Evolutionary conservation across 352 stramenopile genomes (phyloP).

Genomic region (Pythium periplocum): DNA sequence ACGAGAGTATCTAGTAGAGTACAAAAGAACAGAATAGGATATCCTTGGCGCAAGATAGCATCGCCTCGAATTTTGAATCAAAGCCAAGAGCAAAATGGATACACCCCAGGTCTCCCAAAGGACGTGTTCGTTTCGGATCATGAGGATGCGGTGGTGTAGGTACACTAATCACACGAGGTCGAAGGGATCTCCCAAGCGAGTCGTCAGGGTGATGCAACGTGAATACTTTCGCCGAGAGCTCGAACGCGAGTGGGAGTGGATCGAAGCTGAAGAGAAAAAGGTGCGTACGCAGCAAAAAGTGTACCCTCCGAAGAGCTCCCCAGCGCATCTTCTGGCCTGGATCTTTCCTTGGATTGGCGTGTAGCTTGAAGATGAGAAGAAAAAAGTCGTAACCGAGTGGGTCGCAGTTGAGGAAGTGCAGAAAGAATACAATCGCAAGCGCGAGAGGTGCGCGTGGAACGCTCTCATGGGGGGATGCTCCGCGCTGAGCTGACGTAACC

Average conservation of each 20-base stretch:
- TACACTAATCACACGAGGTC: too few relatives aligned
- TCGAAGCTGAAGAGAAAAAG: conserved; percentile 60
- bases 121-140: too few relatives aligned
- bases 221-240: conserved; percentile 49
- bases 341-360: too few relatives aligned
- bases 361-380: conserved; percentile 68
- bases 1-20: conserved; percentile 4
- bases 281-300: conserved; percentile 10
- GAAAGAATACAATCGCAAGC: conserved; percentile 55
- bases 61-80: background rate
- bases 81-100: conserved; percentile 2
- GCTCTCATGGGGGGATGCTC: too few relatives aligned
- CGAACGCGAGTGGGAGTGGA: conserved; percentile 54
- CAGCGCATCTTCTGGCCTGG: too few relatives aligned
- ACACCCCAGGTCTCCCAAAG: too few relatives aligned
- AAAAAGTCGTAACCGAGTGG: conserved; percentile 71
- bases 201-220: conserved; percentile 23
- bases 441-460: conserved; percentile 31
- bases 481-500: too few relatives aligned
- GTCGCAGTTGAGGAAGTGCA: conserved; percentile 59
- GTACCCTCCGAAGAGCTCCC: too few relatives aligned
- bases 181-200: too few relatives aligned
- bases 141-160: too few relatives aligned
- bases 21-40: background rate
- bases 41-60: background rate